phyloP scores from a whole-genome alignment of 1,139 yeast species.

The Debaryomyces fabryi region DNA sequence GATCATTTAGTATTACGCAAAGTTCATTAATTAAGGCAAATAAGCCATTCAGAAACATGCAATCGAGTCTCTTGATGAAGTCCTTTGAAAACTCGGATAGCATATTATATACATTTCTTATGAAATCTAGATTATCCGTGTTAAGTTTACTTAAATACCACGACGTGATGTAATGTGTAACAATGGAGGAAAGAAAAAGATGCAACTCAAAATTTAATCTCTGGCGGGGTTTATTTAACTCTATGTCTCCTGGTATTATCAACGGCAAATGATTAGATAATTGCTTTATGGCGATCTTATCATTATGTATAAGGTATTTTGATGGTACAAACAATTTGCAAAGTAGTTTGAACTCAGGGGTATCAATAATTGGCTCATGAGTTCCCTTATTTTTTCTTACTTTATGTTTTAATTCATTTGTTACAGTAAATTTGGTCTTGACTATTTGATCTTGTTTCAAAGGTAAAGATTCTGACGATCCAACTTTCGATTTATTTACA shows the following conservation, averaged over 20 bases:
- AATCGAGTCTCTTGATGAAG: conserved; percentile 23
- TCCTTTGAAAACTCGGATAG: conserved; percentile 34
- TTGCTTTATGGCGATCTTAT: conserved; percentile 28
- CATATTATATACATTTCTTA: conserved; percentile 32
- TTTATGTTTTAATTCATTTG: conserved; percentile 7
- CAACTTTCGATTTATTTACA: not conserved
- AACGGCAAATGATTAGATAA: conserved; percentile 33
- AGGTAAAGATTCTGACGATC: conserved; percentile 1
- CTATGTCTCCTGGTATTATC: conserved; percentile 19
- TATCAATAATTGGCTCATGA: conserved; percentile 7
- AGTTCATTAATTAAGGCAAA: conserved; percentile 27
- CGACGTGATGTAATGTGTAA: conserved; percentile 37
- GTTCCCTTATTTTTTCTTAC: conserved; percentile 2
- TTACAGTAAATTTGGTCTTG: conserved; percentile 6
- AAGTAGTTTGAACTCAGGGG: conserved; percentile 34
- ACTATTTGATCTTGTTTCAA: conserved; percentile 6
- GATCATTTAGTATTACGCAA: conserved; percentile 29
- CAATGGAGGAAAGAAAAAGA: conserved; percentile 37
- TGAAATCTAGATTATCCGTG: conserved; percentile 41
- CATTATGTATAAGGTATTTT: conserved; percentile 21
- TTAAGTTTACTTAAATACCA: conserved; percentile 46
- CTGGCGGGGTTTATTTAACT: conserved; percentile 15
- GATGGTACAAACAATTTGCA: conserved; percentile 40
- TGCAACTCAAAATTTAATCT: conserved; percentile 41
- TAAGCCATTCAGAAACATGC: conserved; percentile 17